A percentile compares a stretch with the other conserved stretches of the same genome.
phyloP scores from a whole-genome alignment of 768 basidiomycete species.

The Tubosaeta sp. region DNA sequence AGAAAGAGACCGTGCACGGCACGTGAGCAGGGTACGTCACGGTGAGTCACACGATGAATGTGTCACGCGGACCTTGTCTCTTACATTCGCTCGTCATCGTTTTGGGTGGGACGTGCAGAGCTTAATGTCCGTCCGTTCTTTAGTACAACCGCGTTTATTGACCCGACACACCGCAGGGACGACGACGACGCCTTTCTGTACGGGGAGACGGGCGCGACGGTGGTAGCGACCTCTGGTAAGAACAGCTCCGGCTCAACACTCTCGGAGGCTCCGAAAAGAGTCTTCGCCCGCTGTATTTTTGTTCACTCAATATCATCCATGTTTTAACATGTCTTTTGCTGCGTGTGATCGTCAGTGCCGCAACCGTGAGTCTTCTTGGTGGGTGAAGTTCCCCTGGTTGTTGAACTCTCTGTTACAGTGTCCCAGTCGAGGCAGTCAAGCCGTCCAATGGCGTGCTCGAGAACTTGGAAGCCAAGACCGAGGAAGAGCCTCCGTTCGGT shows the following conservation, averaged over 20 bases:
- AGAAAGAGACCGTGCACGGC: constrained; percentile 1
- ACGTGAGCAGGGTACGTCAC: constrained; percentile 16
- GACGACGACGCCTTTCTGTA: constrained; percentile 82
- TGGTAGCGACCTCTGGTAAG: constrained; percentile 45
- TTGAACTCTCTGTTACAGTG: constrained; percentile 28
- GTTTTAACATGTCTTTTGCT: constrained; percentile 35
- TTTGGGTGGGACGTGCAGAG: constrained; percentile 18
- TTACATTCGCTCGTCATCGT: constrained; percentile 18
- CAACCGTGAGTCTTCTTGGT: constrained; percentile 55
- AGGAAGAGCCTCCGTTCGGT: constrained; percentile 33
- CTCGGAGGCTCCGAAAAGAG: constrained; percentile 24
- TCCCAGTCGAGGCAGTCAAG: constrained; percentile 40
- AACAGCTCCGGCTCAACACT: constrained; percentile 25
- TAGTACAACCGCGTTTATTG: constrained; percentile 20
- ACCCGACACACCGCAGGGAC: constrained; percentile 44
- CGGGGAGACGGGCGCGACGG: constrained; percentile 45
- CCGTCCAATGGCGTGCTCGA: constrained; percentile 47
- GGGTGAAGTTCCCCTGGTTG: constrained; percentile 19
- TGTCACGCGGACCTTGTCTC: constrained; percentile 26
- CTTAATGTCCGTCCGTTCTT: constrained; percentile 27
- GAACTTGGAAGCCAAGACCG: constrained; percentile 46
- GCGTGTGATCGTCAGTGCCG: constrained; percentile 47
- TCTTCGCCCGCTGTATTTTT: constrained; percentile 32
- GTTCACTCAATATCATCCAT: constrained; percentile 35
- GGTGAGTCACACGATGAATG: constrained; percentile 15